phyloP scores from a whole-genome alignment of 305 asterid genomes.

The Solanum hybrid region DNA sequence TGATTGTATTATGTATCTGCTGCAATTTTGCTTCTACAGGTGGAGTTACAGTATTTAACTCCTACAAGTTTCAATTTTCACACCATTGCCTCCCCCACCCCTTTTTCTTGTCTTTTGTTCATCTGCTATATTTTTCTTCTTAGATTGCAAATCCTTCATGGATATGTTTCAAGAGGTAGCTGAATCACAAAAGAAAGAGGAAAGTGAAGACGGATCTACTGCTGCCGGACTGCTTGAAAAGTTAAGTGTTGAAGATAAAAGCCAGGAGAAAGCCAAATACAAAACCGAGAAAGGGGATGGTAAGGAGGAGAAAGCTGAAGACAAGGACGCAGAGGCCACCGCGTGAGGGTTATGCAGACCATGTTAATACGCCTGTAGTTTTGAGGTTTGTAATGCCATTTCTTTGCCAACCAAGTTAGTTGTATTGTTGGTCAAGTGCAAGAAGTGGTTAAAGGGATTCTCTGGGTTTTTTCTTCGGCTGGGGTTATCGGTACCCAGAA shows the following conservation, averaged over 20 bases:
- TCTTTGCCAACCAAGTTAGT: neutral
- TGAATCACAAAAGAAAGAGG: slow-evolving; percentile 34
- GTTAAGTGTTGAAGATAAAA: slow-evolving; percentile 32
- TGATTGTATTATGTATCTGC: neutral
- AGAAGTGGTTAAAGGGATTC: neutral
- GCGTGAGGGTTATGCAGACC: neutral
- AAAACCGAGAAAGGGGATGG: neutral
- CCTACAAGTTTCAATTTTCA: neutral
- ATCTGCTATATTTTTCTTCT: neutral
- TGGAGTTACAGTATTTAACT: neutral
- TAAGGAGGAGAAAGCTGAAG: neutral
- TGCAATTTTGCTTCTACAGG: neutral
- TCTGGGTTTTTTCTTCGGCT: neutral
- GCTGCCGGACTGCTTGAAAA: slow-evolving; percentile 41
- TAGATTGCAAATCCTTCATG: slow-evolving; percentile 44
- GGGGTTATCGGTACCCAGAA: neutral
- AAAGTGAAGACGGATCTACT: slow-evolving; percentile 26
- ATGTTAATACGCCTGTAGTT: neutral
- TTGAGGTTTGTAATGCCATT: neutral
- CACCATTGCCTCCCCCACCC: neutral
- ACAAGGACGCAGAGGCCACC: slow-evolving; percentile 1
- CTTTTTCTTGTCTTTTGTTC: neutral
- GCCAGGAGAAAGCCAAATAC: neutral
- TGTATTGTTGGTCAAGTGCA: neutral
- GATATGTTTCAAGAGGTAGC: slow-evolving; percentile 34